Evolutionary conservation across 495 filamentous ascomycete genomes (phyloP).

Genomic region (Tuber magnatum): DNA sequence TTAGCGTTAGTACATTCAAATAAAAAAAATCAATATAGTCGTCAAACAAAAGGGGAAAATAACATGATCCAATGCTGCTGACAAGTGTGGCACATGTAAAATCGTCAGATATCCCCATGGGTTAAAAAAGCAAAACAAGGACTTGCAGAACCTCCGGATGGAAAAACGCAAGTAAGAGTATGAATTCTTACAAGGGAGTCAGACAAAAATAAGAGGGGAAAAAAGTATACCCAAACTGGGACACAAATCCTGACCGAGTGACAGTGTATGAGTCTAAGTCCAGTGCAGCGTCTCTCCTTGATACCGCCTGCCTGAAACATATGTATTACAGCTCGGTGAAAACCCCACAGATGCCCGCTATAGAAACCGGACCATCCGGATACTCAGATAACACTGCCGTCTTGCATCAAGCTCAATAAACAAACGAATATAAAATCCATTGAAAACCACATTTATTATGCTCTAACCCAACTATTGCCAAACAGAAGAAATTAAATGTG

Average conservation of each 20-base stretch:
- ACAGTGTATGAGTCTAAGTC: not conserved
- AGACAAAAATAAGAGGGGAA: not conserved
- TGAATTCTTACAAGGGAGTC: not conserved
- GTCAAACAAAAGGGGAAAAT: not conserved
- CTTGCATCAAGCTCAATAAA: not conserved
- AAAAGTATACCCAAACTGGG: not conserved
- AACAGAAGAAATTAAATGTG: not conserved
- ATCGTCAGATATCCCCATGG: not conserved
- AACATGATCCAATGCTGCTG: not conserved
- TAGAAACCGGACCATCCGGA: not conserved
- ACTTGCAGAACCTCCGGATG: not conserved
- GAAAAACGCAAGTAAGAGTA: not conserved
- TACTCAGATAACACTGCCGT: not conserved
- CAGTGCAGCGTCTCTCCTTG: not conserved
- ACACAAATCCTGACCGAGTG: not conserved
- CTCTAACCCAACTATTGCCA: not conserved
- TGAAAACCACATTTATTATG: not conserved
- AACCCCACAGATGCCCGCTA: not conserved
- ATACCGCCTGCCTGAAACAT: not conserved
- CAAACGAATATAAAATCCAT: not conserved
- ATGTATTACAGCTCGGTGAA: not conserved
- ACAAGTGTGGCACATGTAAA: not conserved
- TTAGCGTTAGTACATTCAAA: not conserved
- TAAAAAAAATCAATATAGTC: not conserved
- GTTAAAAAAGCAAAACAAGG: not conserved